Evolutionary conservation across 176 grass and related monocot genomes (phyloP).

Genomic region (Eremochloa ophiuroides): DNA sequence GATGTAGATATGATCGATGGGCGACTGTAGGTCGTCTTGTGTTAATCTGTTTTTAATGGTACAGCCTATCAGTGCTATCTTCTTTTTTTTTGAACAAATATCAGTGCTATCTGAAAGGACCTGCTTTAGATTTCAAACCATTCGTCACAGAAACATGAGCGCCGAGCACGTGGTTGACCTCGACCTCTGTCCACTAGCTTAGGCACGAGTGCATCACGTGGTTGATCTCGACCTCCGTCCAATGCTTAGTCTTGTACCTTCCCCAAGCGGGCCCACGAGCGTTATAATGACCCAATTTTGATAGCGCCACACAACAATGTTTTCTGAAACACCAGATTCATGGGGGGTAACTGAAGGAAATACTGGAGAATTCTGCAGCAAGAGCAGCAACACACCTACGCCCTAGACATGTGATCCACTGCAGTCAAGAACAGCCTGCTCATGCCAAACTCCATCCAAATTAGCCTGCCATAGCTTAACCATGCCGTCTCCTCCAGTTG

Average conservation of each 20-base stretch:
- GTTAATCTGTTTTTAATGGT: neutral
- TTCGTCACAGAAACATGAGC: neutral
- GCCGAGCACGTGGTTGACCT: neutral
- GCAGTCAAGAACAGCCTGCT: slow-evolving; percentile 73
- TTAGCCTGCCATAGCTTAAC: slow-evolving; percentile 88
- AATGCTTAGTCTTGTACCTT: neutral
- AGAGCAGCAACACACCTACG: slow-evolving; percentile 14
- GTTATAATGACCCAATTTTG: neutral
- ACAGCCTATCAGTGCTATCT: neutral
- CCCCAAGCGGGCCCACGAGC: neutral
- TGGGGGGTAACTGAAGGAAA: neutral
- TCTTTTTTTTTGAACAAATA: no score
- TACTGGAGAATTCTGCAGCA: neutral
- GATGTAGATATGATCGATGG: neutral
- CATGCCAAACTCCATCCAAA: slow-evolving; percentile 89
- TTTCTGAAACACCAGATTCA: no score
- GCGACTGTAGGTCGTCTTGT: neutral
- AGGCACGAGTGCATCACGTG: no score
- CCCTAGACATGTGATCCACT: slow-evolving; percentile 40
- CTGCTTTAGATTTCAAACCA: neutral
- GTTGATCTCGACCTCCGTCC: neutral
- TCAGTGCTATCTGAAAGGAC: neutral
- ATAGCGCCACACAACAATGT: no score
- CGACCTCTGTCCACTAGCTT: neutral
- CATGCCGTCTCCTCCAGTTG: slow-evolving; percentile 71